Percentiles rank a stretch among this genome's conserved stretches.
Evolutionary conservation across 2,329 filamentous ascomycete genomes (phyloP).

Genomic region (Ophiostoma angusticollis): DNA sequence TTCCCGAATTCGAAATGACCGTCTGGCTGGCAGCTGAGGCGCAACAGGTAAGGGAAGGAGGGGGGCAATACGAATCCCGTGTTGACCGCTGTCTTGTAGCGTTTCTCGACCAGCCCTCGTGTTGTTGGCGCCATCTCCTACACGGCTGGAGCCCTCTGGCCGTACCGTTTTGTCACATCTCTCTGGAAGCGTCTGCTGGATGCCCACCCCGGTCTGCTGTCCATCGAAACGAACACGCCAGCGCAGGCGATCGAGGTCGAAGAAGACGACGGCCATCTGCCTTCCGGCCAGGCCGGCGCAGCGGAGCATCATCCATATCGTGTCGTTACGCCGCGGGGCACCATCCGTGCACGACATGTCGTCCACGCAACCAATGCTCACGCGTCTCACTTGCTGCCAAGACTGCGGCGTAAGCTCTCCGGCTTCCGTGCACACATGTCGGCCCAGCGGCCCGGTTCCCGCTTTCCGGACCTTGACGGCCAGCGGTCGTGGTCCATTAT

Average conservation of each 20-base stretch:
- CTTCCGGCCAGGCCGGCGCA: not conserved
- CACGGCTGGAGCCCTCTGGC: slow-evolving; percentile 35
- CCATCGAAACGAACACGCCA: slow-evolving; percentile 27
- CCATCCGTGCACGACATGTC: slow-evolving; percentile 33
- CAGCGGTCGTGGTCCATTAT: slow-evolving; percentile 38
- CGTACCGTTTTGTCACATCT: slow-evolving; percentile 35
- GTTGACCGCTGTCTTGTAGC: slow-evolving; percentile 11
- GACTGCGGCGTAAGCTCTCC: slow-evolving; percentile 31
- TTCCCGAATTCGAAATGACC: slow-evolving; percentile 27
- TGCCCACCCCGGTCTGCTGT: slow-evolving; percentile 21
- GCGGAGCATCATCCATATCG: slow-evolving; percentile 22
- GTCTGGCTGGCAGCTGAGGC: slow-evolving; percentile 25
- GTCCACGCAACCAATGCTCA: slow-evolving; percentile 47
- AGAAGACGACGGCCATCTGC: not conserved
- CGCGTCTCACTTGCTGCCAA: slow-evolving; percentile 37
- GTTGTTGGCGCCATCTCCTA: slow-evolving; percentile 32
- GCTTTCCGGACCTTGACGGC: slow-evolving; percentile 21
- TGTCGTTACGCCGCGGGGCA: slow-evolving; percentile 32
- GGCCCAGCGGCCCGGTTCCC: slow-evolving; percentile 29
- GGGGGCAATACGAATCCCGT: no score
- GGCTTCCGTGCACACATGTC: slow-evolving; percentile 37
- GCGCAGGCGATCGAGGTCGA: slow-evolving; percentile 20
- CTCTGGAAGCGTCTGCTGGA: slow-evolving; percentile 30
- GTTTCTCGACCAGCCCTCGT: slow-evolving; percentile 24
- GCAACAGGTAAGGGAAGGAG: slow-evolving; percentile 15